Conservation (phyloP, 371 early-diverging fungal species). For the Vairimorpha necatrix region DNA sequence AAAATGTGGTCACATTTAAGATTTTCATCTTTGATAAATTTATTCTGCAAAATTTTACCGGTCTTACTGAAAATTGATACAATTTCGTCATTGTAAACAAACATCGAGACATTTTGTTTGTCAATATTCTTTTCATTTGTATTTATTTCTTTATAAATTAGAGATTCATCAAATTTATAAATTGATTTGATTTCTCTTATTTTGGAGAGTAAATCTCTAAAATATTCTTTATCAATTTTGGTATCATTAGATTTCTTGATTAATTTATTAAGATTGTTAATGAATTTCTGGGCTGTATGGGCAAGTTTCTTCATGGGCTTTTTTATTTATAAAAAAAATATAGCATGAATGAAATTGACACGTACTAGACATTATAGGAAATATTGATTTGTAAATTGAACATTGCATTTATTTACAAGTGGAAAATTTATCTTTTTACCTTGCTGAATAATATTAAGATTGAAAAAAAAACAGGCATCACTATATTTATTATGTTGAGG, state of each 20-base stretch:
- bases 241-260: background rate
- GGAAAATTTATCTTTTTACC: too few species aligned
- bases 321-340: background rate
- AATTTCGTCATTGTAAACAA: background rate
- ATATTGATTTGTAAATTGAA: too few species aligned
- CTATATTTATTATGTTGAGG: too few species aligned
- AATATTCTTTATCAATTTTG: background rate
- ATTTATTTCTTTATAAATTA: background rate
- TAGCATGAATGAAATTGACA: too few species aligned
- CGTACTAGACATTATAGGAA: too few species aligned
- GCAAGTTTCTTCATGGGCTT: conserved; percentile 3
- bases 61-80: background rate
- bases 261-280: background rate
- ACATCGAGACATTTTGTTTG: background rate
- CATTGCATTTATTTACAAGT: too few species aligned
- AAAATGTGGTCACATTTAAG: conserved; percentile 12
- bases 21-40: background rate
- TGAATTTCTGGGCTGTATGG: background rate
- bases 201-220: background rate
- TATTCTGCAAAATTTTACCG: background rate
- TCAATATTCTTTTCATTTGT: background rate
- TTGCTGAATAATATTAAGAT: too few species aligned
- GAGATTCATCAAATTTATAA: background rate
- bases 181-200: background rate
- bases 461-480: too few species aligned